Base-by-base conservation (phyloP, 495 filamentous ascomycete genomes). In the Tuber melanosporum region DNA sequence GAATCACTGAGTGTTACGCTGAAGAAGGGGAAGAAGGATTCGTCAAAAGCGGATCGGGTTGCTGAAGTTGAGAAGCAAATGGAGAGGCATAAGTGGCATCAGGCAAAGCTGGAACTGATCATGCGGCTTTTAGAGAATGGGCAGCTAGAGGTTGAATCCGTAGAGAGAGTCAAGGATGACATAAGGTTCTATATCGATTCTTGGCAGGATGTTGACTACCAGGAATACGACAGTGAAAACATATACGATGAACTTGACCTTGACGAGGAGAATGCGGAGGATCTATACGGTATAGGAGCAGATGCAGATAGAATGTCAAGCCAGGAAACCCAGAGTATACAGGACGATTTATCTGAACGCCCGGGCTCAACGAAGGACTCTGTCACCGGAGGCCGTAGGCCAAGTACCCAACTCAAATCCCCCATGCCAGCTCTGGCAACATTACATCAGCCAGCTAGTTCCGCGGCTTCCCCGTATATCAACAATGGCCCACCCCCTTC, bases 61-160 rank as follows among this genome's bases (percentile, higher is more conserved):
- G 90, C 92, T 26, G 92, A 95, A 82, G 92, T 99, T 73, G 91
- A 94, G 78, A 88, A 88, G 75, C 87, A 91, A 80, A 92, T 92
- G 82, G 96, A 99, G 84, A 90, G 92, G 76, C 94, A 98, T 87
- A 98, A 97, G 85, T 98, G 93, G 92, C 96, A 99, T 82, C 91
- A 95, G 80, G 89, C 90, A 76, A 97, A 97, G 84, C 87, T 99
- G 78, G 95, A 99, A 85, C 88, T 98, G 70, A 90, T 98, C 74
- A 88, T 93, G 80, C 91, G 95, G 76, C 91, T 94, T 44, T 86
- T 99, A 75, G 93, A 97, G 79, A 99, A 99, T 84, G 95, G 94
- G 71, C 92, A 91, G 77, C 88, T 98, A 77, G 96, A 99, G 71
- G 87, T 89, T 26, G 91, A 92, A 22, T 90, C 94, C 81, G 96